Percentiles rank a stretch among this genome's conserved stretches.
phyloP scores from a whole-genome alignment of 495 filamentous ascomycete species.

The Xylona heveae region DNA sequence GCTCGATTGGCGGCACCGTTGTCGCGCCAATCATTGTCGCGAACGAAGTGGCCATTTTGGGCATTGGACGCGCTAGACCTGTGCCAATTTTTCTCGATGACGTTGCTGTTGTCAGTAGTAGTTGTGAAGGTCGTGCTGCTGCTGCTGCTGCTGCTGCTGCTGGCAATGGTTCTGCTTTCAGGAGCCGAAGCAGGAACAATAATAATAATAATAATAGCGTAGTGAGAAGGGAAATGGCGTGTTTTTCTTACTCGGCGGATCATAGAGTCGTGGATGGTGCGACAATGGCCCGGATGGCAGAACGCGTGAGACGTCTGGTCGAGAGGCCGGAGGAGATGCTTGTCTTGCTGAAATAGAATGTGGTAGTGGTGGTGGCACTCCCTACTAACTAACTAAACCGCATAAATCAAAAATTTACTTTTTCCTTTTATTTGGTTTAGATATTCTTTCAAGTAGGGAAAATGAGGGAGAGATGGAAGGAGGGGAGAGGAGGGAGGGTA shows the following conservation, averaged over 20 bases:
- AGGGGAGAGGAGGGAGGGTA: too few species aligned
- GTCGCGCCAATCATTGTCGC: constrained; percentile 78
- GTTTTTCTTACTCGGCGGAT: constrained; percentile 95
- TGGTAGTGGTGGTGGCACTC: background rate
- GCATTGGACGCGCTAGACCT: constrained; percentile 56
- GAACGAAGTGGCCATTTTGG: constrained; percentile 79
- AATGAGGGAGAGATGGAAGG: too few species aligned
- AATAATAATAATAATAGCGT: constrained; percentile 17
- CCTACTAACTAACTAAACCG: too few species aligned
- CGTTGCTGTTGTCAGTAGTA: too few species aligned
- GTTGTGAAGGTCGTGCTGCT: too few species aligned
- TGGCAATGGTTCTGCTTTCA: too few species aligned
- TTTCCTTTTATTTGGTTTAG: too few species aligned
- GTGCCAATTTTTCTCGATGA: constrained; percentile 43
- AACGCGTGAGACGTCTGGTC: constrained; percentile 48
- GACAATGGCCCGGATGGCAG: constrained; percentile 76
- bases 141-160: too few species aligned
- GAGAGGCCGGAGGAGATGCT: constrained; percentile 78
- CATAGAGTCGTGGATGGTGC: constrained; percentile 90
- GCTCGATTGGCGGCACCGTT: constrained; percentile 87
- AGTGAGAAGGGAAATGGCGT: constrained; percentile 42
- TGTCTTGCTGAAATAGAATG: constrained; percentile 24
- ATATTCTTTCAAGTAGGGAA: too few species aligned
- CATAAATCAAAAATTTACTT: too few species aligned
- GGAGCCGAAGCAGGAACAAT: background rate